phyloP scores from a whole-genome alignment of 345 rosid species.

The Hypericum perforatum region DNA sequence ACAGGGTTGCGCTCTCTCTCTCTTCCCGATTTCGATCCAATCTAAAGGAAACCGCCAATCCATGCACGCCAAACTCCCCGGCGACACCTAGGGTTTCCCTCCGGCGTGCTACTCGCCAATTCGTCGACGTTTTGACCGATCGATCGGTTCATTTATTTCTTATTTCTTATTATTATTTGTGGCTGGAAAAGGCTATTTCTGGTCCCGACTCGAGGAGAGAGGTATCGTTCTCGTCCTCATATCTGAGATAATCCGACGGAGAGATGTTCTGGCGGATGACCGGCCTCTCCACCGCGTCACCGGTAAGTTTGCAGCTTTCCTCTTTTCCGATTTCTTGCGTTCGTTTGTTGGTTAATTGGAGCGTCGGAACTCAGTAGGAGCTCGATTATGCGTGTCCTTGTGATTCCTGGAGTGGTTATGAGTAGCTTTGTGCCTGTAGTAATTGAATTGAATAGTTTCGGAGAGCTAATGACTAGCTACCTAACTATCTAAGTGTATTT shows the following conservation, averaged over 20 bases:
- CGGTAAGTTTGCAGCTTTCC: conserved; percentile 27
- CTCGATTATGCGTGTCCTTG: no score
- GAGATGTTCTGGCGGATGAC: conserved; percentile 97
- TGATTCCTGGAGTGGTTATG: no score
- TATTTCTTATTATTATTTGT: not conserved
- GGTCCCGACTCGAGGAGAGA: conserved; percentile 1
- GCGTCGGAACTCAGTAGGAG: no score
- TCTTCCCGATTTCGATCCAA: conserved; percentile 1
- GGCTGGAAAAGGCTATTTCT: not conserved
- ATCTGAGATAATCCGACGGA: conserved; percentile 28
- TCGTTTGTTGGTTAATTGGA: conserved; percentile 1
- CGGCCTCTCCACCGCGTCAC: conserved; percentile 84
- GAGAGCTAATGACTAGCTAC: no score
- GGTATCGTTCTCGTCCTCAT: conserved; percentile 19
- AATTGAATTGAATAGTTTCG: no score
- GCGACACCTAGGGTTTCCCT: conserved; percentile 6
- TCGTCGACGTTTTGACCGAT: not conserved
- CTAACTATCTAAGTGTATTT: no score
- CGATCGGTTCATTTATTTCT: not conserved
- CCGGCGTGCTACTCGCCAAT: not conserved
- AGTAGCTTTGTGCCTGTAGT: no score
- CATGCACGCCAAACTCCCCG: not conserved
- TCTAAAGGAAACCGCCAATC: not conserved
- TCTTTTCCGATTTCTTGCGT: conserved; percentile 18
- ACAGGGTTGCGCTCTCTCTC: not conserved